phyloP scores from a whole-genome alignment of 495 filamentous ascomycete genomes.

The Aeminium ludgeri region DNA sequence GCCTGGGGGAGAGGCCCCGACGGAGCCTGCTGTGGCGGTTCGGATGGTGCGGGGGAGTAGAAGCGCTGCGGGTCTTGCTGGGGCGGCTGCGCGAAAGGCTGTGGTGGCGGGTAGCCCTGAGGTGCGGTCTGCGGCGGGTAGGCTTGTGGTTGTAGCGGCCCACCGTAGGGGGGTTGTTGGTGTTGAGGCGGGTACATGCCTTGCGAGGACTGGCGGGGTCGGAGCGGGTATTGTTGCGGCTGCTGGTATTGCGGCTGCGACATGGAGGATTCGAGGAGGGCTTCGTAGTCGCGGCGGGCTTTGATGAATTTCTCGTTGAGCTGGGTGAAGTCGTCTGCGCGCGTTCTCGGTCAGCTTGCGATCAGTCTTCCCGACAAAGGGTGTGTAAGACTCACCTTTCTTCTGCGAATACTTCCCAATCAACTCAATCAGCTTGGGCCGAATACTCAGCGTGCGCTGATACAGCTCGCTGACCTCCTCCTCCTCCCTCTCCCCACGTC shows the following conservation, averaged over 20 bases:
- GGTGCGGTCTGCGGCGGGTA: slow-evolving; percentile 10
- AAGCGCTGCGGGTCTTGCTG: slow-evolving; percentile 20
- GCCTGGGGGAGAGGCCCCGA: neutral
- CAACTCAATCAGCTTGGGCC: slow-evolving; percentile 91
- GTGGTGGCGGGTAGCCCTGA: slow-evolving; percentile 28
- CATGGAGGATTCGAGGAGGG: slow-evolving; percentile 91
- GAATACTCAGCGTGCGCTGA: slow-evolving; percentile 81
- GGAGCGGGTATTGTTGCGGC: slow-evolving; percentile 43
- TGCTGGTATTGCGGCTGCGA: slow-evolving; percentile 41
- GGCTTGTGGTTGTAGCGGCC: slow-evolving; percentile 21
- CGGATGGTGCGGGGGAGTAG: slow-evolving; percentile 18
- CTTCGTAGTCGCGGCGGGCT: slow-evolving; percentile 87
- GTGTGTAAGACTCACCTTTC: slow-evolving; percentile 47
- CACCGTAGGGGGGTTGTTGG: slow-evolving; percentile 34
- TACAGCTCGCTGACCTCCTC: slow-evolving; percentile 60
- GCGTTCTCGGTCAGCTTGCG: neutral
- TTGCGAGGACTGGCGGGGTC: slow-evolving; percentile 44
- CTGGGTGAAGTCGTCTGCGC: slow-evolving; percentile 85
- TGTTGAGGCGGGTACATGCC: slow-evolving; percentile 12
- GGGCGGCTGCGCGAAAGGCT: slow-evolving; percentile 20
- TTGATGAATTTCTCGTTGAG: slow-evolving; percentile 99
- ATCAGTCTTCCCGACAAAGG: neutral
- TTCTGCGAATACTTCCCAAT: slow-evolving; percentile 99
- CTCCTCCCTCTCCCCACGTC: slow-evolving; percentile 32
- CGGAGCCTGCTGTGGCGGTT: slow-evolving; percentile 5